Evolutionary conservation across 371 early-diverging fungal species (phyloP).

Genomic region (Mortierella sp.): DNA sequence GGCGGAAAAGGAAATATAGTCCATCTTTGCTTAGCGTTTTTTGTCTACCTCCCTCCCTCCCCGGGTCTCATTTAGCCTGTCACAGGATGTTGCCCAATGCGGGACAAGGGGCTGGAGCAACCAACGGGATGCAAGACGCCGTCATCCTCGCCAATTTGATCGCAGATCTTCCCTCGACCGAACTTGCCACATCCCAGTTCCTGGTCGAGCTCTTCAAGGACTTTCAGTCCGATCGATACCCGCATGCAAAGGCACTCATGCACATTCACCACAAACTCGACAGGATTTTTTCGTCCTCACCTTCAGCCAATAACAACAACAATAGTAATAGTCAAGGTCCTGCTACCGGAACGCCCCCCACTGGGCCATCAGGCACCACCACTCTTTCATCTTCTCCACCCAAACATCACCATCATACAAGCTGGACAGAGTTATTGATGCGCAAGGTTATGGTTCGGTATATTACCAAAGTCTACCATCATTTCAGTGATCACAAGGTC

Average conservation of each 20-base stretch:
- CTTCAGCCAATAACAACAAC: not conserved
- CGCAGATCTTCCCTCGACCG: slow-evolving; percentile 17
- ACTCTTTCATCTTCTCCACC: too few relatives aligned
- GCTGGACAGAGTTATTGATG: slow-evolving; percentile 28
- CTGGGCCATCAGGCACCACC: too few relatives aligned
- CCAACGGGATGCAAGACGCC: slow-evolving; percentile 23
- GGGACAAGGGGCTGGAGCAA: slow-evolving; percentile 26
- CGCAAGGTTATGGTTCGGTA: slow-evolving; percentile 24
- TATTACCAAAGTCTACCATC: slow-evolving; percentile 28
- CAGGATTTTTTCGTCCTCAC: slow-evolving; percentile 4
- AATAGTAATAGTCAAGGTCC: too few relatives aligned
- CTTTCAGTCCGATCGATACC: slow-evolving; percentile 22
- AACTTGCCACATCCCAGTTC: slow-evolving; percentile 13
- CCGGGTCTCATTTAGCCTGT: slow-evolving; percentile 1
- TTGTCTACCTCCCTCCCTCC: too few relatives aligned
- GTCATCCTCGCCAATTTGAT: slow-evolving; percentile 21
- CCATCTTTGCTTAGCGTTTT: too few relatives aligned
- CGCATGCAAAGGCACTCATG: slow-evolving; percentile 25
- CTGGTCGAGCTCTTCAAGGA: slow-evolving; percentile 29
- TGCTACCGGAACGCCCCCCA: too few relatives aligned
- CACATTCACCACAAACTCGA: slow-evolving; percentile 14
- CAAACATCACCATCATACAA: not conserved
- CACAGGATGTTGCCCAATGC: slow-evolving; percentile 33
- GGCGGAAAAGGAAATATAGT: too few relatives aligned
- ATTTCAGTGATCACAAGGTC: slow-evolving; percentile 25